Conservation (phyloP, 1,284 basidiomycete species). For the Abortiporus biennis region DNA sequence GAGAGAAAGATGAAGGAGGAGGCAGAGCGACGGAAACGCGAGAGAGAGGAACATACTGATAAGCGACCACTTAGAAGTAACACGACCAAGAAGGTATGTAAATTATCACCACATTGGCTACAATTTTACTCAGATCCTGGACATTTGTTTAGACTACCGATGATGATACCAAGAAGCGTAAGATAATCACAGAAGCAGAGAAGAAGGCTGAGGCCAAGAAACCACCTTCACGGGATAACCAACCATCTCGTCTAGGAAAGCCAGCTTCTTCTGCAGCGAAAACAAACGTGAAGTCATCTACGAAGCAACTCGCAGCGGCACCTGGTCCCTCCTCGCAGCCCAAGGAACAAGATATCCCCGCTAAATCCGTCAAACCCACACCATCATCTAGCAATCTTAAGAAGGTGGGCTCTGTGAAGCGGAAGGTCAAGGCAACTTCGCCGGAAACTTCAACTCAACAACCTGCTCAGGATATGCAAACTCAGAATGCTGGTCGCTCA, state of each 20-base stretch:
- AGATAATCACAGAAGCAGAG: constrained; percentile 43
- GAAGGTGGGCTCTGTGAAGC: constrained; percentile 27
- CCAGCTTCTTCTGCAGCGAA: constrained; percentile 16
- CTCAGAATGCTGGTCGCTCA: constrained; percentile 61
- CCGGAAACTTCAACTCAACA: constrained; percentile 36
- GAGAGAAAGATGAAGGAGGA: constrained; percentile 70
- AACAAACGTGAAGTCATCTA: constrained; percentile 21
- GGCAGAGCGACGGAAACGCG: constrained; percentile 62
- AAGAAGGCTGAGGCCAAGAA: constrained; percentile 60
- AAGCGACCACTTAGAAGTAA: constrained; percentile 51
- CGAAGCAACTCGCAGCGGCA: constrained; percentile 23
- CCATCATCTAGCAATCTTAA: constrained; percentile 17
- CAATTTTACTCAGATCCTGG: neutral
- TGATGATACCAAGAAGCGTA: constrained; percentile 66
- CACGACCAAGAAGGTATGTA: constrained; percentile 50
- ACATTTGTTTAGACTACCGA: constrained; percentile 26
- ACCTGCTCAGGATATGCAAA: constrained; percentile 58
- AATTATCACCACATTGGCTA: no score
- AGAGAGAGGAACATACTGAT: constrained; percentile 68
- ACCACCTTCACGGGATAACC: constrained; percentile 36
- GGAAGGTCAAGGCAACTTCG: constrained; percentile 39
- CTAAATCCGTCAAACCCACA: constrained; percentile 9
- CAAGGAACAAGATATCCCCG: constrained; percentile 9
- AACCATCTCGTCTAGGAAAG: constrained; percentile 22
- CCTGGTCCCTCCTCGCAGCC: constrained; percentile 7